These are phyloP conservation scores for Eremochloa ophiuroides DNA, from an alignment of 176 grass and related monocot genomes.

Conservation along the genomic window DNA sequence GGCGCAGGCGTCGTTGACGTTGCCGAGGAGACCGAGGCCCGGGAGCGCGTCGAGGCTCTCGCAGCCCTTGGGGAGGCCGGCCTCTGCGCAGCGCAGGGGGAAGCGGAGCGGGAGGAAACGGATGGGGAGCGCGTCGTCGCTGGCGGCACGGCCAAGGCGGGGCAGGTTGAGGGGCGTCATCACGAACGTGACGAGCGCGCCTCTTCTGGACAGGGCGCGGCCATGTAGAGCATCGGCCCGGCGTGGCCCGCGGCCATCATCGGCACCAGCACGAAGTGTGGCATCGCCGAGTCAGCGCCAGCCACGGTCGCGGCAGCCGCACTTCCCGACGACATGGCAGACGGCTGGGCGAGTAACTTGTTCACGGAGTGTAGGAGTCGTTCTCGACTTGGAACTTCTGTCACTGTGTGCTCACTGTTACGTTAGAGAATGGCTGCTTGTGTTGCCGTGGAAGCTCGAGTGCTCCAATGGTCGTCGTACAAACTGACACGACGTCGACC, in stretches of 20 bases:
- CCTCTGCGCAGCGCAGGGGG: slow-evolving; percentile 16
- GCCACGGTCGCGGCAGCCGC: neutral
- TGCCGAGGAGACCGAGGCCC: neutral
- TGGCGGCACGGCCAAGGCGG: neutral
- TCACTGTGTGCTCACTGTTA: too few relatives aligned
- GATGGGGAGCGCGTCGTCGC: neutral
- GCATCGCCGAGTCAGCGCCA: neutral
- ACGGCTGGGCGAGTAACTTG: neutral
- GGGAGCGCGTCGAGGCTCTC: slow-evolving; percentile 34
- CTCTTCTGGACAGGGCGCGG: neutral
- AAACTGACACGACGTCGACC: neutral
- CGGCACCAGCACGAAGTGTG: slow-evolving; percentile 38
- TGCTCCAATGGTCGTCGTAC: neutral
- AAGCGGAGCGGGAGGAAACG: slow-evolving; percentile 27
- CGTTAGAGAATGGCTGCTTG: too few relatives aligned
- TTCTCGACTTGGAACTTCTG: neutral
- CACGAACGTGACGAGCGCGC: slow-evolving; percentile 11
- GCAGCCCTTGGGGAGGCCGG: slow-evolving; percentile 46
- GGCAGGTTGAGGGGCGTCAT: slow-evolving; percentile 31
- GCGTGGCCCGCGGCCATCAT: slow-evolving; percentile 36
- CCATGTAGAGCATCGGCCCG: slow-evolving; percentile 29
- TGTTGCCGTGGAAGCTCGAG: neutral
- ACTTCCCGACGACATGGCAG: neutral
- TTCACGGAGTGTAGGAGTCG: neutral
- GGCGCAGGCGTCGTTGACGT: slow-evolving; percentile 21